phyloP scores from a whole-genome alignment of 306 rosid genomes.

The Citrullus colocynthis region DNA sequence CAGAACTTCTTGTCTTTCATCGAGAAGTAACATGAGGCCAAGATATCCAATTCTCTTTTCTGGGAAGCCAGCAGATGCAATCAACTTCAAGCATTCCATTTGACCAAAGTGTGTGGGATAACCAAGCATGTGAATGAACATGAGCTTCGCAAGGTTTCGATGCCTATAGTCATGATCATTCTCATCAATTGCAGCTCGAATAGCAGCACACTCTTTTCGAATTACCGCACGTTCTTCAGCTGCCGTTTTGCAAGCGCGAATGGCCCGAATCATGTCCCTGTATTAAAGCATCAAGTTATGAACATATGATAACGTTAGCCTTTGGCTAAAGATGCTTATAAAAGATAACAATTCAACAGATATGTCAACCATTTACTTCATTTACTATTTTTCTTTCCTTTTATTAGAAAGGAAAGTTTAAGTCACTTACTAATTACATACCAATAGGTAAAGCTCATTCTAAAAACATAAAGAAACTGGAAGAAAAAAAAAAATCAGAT shows the following conservation, averaged over 20 bases:
- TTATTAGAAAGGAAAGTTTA: neutral
- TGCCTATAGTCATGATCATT: slow-evolving; percentile 80
- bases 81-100: slow-evolving; percentile 97
- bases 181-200: slow-evolving; percentile 84
- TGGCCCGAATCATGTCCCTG: slow-evolving; percentile 99
- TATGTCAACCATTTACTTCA: neutral
- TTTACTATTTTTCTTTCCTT: neutral
- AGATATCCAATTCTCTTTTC: slow-evolving; percentile 99
- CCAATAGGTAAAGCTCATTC: neutral
- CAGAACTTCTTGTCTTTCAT: slow-evolving; percentile 99
- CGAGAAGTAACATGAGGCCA: slow-evolving; percentile 98
- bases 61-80: slow-evolving; percentile 91
- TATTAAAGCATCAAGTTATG: slow-evolving; percentile 12
- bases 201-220: slow-evolving; percentile 98
- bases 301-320: neutral
- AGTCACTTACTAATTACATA: neutral
- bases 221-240: slow-evolving; percentile 97
- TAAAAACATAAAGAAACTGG: neutral
- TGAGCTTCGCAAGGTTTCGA: slow-evolving; percentile 92
- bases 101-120: slow-evolving; percentile 99
- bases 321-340: neutral
- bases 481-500: neutral
- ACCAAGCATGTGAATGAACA: slow-evolving; percentile 99
- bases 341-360: neutral
- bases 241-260: slow-evolving; percentile 96